Conservation (phyloP, 305 asterid species). For the Ajuga reptans region DNA sequence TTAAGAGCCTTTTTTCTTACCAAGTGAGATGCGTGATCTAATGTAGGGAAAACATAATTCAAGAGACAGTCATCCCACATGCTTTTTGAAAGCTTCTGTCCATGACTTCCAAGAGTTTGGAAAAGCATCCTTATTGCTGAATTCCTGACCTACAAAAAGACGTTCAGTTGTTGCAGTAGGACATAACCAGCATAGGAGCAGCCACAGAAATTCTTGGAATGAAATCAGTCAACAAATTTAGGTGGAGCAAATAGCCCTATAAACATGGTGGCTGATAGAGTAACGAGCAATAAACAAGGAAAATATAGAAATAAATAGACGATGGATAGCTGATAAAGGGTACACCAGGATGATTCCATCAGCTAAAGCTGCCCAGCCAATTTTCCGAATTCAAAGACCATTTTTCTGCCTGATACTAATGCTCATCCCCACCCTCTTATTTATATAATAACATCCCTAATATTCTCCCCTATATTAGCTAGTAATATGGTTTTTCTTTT, state of each 20-base stretch:
- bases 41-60: slow-evolving; percentile 81
- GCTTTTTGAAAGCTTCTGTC: slow-evolving; percentile 79
- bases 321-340: too few relatives aligned
- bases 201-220: slow-evolving; percentile 14
- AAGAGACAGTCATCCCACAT: slow-evolving; percentile 96
- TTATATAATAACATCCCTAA: too few relatives aligned
- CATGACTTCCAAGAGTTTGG: slow-evolving; percentile 97
- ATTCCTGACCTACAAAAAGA: slow-evolving; percentile 70
- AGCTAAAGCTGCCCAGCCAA: too few relatives aligned
- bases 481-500: too few relatives aligned
- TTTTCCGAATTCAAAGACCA: too few relatives aligned
- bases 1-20: slow-evolving; percentile 36
- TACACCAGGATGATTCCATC: too few relatives aligned
- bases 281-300: too few relatives aligned
- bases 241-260: slow-evolving; percentile 12
- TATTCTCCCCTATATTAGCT: too few relatives aligned
- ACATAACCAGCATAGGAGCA: slow-evolving; percentile 19
- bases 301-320: too few relatives aligned
- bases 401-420: too few relatives aligned
- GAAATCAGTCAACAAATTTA: slow-evolving; percentile 12
- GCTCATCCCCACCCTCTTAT: too few relatives aligned
- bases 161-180: slow-evolving; percentile 24
- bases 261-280: neutral
- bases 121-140: slow-evolving; percentile 93
- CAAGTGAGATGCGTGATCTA: slow-evolving; percentile 88